These are phyloP conservation scores for Aspergillus sparsus DNA, from an alignment of 495 filamentous ascomycete genomes.

Conservation along the genomic window DNA sequence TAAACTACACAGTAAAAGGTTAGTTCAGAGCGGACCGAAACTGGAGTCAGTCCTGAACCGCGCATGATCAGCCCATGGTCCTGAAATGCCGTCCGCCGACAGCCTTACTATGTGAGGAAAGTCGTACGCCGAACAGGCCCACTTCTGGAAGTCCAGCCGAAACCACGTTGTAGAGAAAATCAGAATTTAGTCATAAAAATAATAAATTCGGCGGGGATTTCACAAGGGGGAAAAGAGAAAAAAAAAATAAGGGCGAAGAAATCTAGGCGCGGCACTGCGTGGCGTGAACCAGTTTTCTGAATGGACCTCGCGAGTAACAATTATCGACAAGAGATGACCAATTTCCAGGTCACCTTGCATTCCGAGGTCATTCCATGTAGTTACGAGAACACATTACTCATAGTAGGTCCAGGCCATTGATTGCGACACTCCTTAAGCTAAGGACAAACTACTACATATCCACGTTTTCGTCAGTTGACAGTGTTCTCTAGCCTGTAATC, in stretches of 20 bases:
- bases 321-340: slow-evolving; percentile 1
- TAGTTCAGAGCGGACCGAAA: not conserved
- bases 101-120: not conserved
- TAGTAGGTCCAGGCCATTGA: not conserved
- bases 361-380: too few species aligned
- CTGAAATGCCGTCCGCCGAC: not conserved
- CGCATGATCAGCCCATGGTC: not conserved
- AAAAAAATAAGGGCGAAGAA: not conserved
- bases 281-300: not conserved
- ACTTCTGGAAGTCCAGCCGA: not conserved
- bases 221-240: not conserved
- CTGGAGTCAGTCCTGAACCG: not conserved
- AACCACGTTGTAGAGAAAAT: not conserved
- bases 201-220: too few species aligned
- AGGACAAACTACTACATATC: too few species aligned
- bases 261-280: not conserved
- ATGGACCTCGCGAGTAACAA: not conserved
- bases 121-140: slow-evolving; percentile 2
- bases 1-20: not conserved
- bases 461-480: not conserved
- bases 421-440: not conserved
- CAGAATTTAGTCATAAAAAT: not conserved
- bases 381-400: not conserved
- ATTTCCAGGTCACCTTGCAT: not conserved
- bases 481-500: not conserved